Evolutionary conservation across 164 flowering plant species (phyloP).

Genomic region (Dillenia suffruticosa): DNA sequence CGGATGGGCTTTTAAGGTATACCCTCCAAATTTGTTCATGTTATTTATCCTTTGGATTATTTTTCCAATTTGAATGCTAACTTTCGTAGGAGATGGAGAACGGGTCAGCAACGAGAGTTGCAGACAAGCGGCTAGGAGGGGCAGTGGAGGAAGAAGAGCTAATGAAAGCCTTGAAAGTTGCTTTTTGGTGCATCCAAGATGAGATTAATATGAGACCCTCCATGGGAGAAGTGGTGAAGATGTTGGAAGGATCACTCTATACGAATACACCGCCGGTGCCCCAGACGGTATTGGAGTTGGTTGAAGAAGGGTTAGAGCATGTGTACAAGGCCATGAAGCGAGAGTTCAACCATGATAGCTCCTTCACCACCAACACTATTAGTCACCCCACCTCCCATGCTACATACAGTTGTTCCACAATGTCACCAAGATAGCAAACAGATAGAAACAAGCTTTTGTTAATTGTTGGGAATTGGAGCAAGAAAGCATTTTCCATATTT

Average conservation of each 20-base stretch:
- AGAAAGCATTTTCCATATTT: too few species aligned
- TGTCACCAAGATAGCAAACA: slow-evolving; percentile 70
- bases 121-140: slow-evolving; percentile 39
- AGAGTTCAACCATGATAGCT: slow-evolving; percentile 36
- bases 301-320: slow-evolving; percentile 76
- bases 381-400: slow-evolving; percentile 58
- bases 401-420: slow-evolving; percentile 78
- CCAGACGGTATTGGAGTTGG: slow-evolving; percentile 68
- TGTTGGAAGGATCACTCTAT: slow-evolving; percentile 79
- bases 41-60: not conserved
- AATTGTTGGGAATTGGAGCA: not conserved
- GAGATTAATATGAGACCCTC: slow-evolving; percentile 74
- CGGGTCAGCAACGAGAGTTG: slow-evolving; percentile 60
- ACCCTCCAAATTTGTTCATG: not conserved
- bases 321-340: slow-evolving; percentile 82
- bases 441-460: not conserved
- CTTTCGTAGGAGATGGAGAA: slow-evolving; percentile 54
- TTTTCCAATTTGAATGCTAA: not conserved
- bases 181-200: slow-evolving; percentile 97
- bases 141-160: slow-evolving; percentile 64
- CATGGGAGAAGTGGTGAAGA: slow-evolving; percentile 91
- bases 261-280: slow-evolving; percentile 79
- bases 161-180: slow-evolving; percentile 58
- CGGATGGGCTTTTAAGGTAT: slow-evolving; percentile 90
- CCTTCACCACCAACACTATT: slow-evolving; percentile 34